Percentiles rank a stretch among this genome's conserved stretches.
These are phyloP conservation scores for Liriodendron chinense DNA, from an alignment of 164 flowering plant species.

Conservation along the genomic window DNA sequence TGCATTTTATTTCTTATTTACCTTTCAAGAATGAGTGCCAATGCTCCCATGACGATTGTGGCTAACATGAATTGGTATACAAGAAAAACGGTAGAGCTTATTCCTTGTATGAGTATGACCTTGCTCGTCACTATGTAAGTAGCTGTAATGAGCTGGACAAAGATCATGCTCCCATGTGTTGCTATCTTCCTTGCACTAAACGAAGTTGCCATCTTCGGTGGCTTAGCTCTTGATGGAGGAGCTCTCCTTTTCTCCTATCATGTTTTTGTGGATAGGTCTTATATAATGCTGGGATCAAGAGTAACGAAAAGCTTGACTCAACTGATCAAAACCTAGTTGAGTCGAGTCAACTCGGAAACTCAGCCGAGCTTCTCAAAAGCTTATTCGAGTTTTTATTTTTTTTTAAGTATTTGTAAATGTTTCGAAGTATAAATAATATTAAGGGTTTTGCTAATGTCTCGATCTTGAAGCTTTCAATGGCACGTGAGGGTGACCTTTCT, in stretches of 20 bases:
- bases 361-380: too few relatives aligned
- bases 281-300: too few relatives aligned
- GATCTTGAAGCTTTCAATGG: too few relatives aligned
- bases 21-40: slow-evolving; percentile 8
- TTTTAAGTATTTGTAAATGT: too few relatives aligned
- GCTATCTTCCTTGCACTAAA: neutral
- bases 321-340: too few relatives aligned
- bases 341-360: too few relatives aligned
- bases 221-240: neutral
- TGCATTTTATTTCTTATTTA: neutral
- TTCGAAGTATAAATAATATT: too few relatives aligned
- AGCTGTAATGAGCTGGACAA: neutral
- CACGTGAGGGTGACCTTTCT: too few relatives aligned
- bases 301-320: too few relatives aligned
- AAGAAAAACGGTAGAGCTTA: slow-evolving; percentile 6
- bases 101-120: slow-evolving; percentile 1
- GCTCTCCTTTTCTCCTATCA: neutral
- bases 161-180: neutral
- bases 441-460: too few relatives aligned
- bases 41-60: neutral
- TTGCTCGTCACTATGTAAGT: slow-evolving; percentile 5
- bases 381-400: too few relatives aligned
- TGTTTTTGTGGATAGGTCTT: too few relatives aligned
- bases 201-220: neutral
- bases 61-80: slow-evolving; percentile 9